A percentile compares a stretch with the other conserved stretches of the same genome.
phyloP scores from a whole-genome alignment of 352 stramenopile genomes.

The Globisporangium abappressorium region DNA sequence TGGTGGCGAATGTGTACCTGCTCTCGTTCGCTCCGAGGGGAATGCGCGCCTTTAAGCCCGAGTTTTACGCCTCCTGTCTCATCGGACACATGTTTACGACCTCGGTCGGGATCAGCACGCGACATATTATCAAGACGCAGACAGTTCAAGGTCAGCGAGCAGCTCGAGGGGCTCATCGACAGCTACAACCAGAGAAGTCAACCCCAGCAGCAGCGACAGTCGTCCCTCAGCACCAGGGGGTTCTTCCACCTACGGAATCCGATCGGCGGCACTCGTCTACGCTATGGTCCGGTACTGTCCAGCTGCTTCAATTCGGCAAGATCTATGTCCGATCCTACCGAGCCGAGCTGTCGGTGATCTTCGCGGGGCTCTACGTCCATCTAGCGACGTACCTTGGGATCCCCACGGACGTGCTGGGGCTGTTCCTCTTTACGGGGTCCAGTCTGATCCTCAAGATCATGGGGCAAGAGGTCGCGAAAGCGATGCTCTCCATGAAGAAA shows the following conservation, averaged over 20 bases:
- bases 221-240: not conserved
- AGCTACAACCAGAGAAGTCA: not conserved
- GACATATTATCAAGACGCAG: conserved; percentile 11
- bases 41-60: not conserved
- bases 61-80: conserved; percentile 1
- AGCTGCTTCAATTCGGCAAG: not conserved
- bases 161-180: not conserved
- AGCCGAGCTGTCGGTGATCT: conserved; percentile 16
- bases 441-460: conserved; percentile 34
- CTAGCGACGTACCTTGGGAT: conserved; percentile 38
- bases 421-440: conserved; percentile 19
- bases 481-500: conserved; percentile 23
- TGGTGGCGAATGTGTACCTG: not conserved
- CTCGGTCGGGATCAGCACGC: conserved; percentile 1
- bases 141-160: not conserved
- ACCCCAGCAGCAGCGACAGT: not conserved
- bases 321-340: conserved; percentile 10
- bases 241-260: not conserved
- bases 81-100: conserved; percentile 5
- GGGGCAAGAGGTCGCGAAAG: conserved; percentile 32
- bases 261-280: not conserved
- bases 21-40: not conserved
- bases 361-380: conserved; percentile 50
- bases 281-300: not conserved
- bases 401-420: not conserved